These are phyloP conservation scores for Hypoxylon perforatum DNA, from an alignment of 495 filamentous ascomycete genomes.

Conservation along the genomic window DNA sequence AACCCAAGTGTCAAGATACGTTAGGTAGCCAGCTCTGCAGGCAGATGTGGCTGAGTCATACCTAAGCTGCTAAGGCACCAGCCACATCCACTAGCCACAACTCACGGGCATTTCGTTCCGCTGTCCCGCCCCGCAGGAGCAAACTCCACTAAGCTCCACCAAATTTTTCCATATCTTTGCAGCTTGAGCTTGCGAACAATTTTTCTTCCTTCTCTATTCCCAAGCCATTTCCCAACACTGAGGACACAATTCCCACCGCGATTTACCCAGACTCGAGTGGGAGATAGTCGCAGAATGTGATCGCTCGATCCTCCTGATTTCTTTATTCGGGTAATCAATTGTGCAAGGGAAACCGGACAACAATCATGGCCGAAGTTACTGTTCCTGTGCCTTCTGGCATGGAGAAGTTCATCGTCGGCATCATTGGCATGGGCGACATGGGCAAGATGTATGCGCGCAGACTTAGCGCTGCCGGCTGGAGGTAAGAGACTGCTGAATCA, in stretches of 20 bases:
- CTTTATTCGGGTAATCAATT: slow-evolving; percentile 26
- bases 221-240: slow-evolving; percentile 2
- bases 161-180: slow-evolving; percentile 32
- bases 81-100: too few relatives aligned
- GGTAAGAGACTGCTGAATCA: slow-evolving; percentile 66
- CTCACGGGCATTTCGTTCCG: slow-evolving; percentile 9
- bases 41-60: too few relatives aligned
- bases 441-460: slow-evolving; percentile 97
- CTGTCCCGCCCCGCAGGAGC: background rate
- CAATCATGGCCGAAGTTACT: slow-evolving; percentile 34
- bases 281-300: slow-evolving; percentile 28
- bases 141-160: slow-evolving; percentile 22
- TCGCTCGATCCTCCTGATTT: slow-evolving; percentile 2
- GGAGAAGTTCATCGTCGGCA: slow-evolving; percentile 79
- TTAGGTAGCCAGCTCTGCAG: background rate
- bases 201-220: slow-evolving; percentile 16
- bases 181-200: slow-evolving; percentile 10
- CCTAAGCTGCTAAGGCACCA: too few relatives aligned
- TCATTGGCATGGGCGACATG: slow-evolving; percentile 99
- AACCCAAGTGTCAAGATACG: too few relatives aligned
- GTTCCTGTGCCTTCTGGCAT: slow-evolving; percentile 53
- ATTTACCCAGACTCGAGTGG: slow-evolving; percentile 1
- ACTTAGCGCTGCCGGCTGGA: slow-evolving; percentile 92
- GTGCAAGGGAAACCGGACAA: slow-evolving; percentile 6
- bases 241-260: background rate